These are phyloP conservation scores for Sporisorium scitamineum DNA, from an alignment of 1,284 basidiomycete genomes.

Conservation along the genomic window DNA sequence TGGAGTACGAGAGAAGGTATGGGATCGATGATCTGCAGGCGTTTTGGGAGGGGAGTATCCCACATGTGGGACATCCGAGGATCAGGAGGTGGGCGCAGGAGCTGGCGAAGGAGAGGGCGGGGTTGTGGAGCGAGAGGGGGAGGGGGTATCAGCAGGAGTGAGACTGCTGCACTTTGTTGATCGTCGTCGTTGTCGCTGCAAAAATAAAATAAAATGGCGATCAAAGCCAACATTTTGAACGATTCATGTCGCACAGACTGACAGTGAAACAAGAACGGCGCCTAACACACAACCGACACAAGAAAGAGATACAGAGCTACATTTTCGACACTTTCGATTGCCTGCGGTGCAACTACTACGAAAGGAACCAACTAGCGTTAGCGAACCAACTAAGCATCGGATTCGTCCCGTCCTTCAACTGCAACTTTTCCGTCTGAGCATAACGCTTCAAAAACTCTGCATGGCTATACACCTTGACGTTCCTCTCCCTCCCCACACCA, in stretches of 20 bases:
- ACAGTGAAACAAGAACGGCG: too few relatives aligned
- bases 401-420: conserved; percentile 82
- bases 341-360: too few relatives aligned
- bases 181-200: neutral
- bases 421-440: conserved; percentile 78
- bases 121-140: conserved; percentile 49
- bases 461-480: conserved; percentile 71
- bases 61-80: conserved; percentile 50
- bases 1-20: conserved; percentile 71
- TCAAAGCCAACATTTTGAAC: too few relatives aligned
- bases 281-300: too few relatives aligned
- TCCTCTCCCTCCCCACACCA: conserved; percentile 7
- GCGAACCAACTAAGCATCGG: conserved; percentile 87
- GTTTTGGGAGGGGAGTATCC: conserved; percentile 57
- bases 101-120: conserved; percentile 50
- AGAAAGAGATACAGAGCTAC: too few relatives aligned
- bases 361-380: conserved; percentile 78
- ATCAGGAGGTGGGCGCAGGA: conserved; percentile 52
- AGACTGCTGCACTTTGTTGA: neutral
- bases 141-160: conserved; percentile 32
- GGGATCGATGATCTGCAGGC: conserved; percentile 63
- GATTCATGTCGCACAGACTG: too few relatives aligned
- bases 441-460: conserved; percentile 85
- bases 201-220: neutral
- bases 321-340: too few relatives aligned